phyloP scores from a whole-genome alignment of 177 flowering plant genomes.

The Vitis hybrid region DNA sequence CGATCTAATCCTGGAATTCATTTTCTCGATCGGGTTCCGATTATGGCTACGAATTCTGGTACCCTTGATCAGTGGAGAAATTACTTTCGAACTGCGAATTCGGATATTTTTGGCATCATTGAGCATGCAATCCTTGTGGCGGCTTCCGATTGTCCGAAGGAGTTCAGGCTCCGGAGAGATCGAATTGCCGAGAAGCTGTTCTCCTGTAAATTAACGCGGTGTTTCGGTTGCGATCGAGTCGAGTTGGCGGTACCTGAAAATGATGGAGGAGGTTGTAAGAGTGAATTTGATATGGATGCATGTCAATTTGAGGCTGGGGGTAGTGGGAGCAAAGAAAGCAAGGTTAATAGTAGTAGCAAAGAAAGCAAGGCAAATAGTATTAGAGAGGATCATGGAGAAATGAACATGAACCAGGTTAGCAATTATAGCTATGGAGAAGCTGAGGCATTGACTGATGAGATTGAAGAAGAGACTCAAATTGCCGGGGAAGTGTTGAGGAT shows the following conservation, averaged over 20 bases:
- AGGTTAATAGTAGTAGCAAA: slow-evolving; percentile 52
- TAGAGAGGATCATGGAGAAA: slow-evolving; percentile 36
- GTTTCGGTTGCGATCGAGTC: slow-evolving; percentile 60
- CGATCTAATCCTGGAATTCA: slow-evolving; percentile 19
- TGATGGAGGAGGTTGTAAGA: slow-evolving; percentile 24
- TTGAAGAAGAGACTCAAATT: slow-evolving; percentile 66
- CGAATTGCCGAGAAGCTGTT: slow-evolving; percentile 76
- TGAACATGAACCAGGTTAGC: slow-evolving; percentile 37
- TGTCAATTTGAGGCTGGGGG: slow-evolving; percentile 28
- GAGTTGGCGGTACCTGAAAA: slow-evolving; percentile 45
- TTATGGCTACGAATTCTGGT: slow-evolving; percentile 24
- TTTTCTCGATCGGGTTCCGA: slow-evolving; percentile 1
- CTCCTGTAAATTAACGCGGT: slow-evolving; percentile 45
- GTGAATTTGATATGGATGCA: slow-evolving; percentile 21
- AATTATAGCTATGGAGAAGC: slow-evolving; percentile 76
- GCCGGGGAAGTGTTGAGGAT: slow-evolving; percentile 78
- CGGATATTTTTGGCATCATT: slow-evolving; percentile 78
- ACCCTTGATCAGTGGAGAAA: slow-evolving; percentile 70
- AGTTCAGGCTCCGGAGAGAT: slow-evolving; percentile 67
- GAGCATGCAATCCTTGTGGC: slow-evolving; percentile 83
- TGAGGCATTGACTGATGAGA: slow-evolving; percentile 85
- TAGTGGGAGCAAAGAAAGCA: slow-evolving; percentile 58
- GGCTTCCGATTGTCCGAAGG: slow-evolving; percentile 74
- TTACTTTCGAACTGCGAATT: slow-evolving; percentile 52
- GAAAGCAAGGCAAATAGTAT: slow-evolving; percentile 56